A percentile compares a stretch with the other conserved stretches of the same genome.
Conservation (phyloP, 768 basidiomycete genomes). For the Russula sp. region DNA sequence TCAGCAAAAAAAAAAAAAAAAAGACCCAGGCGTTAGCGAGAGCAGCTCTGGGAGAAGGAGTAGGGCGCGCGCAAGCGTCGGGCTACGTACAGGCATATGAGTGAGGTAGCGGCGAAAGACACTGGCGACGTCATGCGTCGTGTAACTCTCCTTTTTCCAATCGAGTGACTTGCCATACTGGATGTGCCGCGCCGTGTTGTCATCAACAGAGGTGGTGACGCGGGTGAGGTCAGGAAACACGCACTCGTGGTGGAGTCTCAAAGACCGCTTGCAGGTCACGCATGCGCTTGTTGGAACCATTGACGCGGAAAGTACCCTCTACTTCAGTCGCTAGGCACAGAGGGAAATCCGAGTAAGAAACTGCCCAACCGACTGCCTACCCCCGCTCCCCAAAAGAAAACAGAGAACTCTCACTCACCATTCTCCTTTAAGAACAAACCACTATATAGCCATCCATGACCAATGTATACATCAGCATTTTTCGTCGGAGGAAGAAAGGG, state of each 20-base stretch:
- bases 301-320: constrained; percentile 90
- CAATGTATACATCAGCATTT: neutral
- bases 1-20: neutral
- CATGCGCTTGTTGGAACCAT: constrained; percentile 93
- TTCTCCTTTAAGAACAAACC: constrained; percentile 93
- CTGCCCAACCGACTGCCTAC: neutral
- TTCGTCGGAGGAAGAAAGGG: neutral
- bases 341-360: neutral
- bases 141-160: constrained; percentile 81
- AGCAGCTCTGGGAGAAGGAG: constrained; percentile 9
- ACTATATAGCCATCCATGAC: constrained; percentile 33
- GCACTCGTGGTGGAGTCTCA: constrained; percentile 79
- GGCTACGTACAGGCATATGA: constrained; percentile 79
- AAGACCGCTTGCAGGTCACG: constrained; percentile 89
- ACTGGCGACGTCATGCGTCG: constrained; percentile 95
- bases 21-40: constrained; percentile 3
- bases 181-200: neutral
- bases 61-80: neutral
- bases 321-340: constrained; percentile 69
- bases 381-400: neutral
- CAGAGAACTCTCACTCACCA: constrained; percentile 38
- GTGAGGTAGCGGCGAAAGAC: constrained; percentile 95
- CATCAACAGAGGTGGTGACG: neutral
- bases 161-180: constrained; percentile 93
- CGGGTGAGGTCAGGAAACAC: constrained; percentile 19